Conservation (phyloP, 73 alveolate species). For the Paramecium pentaurelia region DNA sequence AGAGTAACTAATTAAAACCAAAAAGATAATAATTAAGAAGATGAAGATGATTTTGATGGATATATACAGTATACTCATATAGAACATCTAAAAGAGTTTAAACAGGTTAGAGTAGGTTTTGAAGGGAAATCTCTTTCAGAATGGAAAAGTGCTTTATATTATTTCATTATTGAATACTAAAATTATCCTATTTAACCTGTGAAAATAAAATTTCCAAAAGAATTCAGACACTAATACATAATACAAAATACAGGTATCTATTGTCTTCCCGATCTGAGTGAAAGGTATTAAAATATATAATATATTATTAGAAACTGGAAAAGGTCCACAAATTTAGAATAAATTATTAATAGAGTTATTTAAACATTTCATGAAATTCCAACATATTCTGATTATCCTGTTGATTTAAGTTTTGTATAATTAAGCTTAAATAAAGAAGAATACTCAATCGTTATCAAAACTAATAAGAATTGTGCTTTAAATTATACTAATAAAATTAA, state of each 20-base stretch:
- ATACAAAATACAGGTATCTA: not conserved
- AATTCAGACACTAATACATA: not conserved
- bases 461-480: not conserved
- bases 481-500: not conserved
- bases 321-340: not conserved
- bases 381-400: not conserved
- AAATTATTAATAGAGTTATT: not conserved
- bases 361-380: not conserved
- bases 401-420: not conserved
- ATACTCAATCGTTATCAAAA: not conserved
- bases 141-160: not conserved
- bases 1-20: not conserved
- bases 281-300: not conserved
- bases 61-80: not conserved
- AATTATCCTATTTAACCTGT: not conserved
- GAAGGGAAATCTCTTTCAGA: not conserved
- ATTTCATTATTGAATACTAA: not conserved
- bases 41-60: not conserved
- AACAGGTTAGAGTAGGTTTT: not conserved
- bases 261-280: not conserved
- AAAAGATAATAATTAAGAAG: not conserved
- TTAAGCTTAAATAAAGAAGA: not conserved
- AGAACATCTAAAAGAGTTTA: not conserved
- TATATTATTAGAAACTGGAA: not conserved
- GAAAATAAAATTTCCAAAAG: not conserved